Evolutionary conservation across 2,329 filamentous ascomycete species (phyloP).

Genomic region (Parascedosporium putredinis): DNA sequence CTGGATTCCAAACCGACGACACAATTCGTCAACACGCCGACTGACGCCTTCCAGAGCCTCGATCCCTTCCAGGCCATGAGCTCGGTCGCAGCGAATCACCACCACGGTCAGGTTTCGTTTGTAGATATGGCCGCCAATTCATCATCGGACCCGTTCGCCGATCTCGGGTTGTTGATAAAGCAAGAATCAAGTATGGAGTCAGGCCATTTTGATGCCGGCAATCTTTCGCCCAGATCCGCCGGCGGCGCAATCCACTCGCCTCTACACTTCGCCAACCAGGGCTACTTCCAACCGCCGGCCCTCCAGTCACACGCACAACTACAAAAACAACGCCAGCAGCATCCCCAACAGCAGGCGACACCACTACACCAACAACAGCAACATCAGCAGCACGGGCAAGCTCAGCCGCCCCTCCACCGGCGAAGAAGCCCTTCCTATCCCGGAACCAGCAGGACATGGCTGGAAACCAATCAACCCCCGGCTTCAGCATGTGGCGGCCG

Average conservation of each 20-base stretch:
- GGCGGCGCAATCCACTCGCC: conserved; percentile 7
- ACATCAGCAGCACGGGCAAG: conserved; percentile 9
- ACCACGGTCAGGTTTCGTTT: background rate
- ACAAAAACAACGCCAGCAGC: conserved; percentile 6
- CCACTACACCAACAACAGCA: conserved; percentile 10
- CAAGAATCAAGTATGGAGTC: background rate
- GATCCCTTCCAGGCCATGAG: conserved; percentile 5
- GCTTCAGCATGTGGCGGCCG: conserved; percentile 24
- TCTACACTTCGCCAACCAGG: conserved; percentile 1
- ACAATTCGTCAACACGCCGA: background rate
- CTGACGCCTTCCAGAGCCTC: conserved; percentile 3
- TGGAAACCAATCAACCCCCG: conserved; percentile 8
- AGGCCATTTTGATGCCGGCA: background rate
- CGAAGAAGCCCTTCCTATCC: conserved; percentile 5
- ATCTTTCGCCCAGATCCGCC: background rate
- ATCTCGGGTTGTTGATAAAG: conserved; percentile 1
- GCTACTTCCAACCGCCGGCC: conserved; percentile 1
- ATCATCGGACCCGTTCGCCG: conserved; percentile 2
- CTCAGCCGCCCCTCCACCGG: conserved; percentile 2
- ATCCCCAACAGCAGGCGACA: conserved; percentile 14
- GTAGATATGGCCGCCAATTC: background rate
- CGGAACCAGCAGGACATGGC: background rate
- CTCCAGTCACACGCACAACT: conserved; percentile 3
- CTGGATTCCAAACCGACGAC: background rate
- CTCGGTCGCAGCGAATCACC: background rate